Evolutionary conservation across 139 green algal genomes (phyloP).

Genomic region (Marvania coccoides): DNA sequence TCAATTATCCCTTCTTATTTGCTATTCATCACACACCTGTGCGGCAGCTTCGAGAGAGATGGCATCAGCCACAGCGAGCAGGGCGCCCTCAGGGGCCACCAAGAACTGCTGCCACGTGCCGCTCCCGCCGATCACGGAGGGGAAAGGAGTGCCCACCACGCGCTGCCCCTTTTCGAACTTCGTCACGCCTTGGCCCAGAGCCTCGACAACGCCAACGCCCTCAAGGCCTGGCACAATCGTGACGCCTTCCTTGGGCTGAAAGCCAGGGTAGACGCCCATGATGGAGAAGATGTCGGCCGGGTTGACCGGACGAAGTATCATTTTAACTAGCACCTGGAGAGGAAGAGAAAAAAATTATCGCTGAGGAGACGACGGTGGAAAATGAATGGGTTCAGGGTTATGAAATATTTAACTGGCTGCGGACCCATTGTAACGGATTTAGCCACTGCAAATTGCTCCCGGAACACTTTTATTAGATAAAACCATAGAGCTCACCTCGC

Average conservation of each 20-base stretch:
- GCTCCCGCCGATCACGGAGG: slow-evolving; percentile 1
- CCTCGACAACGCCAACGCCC: slow-evolving; percentile 30
- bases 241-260: slow-evolving; percentile 8
- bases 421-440: too few relatives aligned
- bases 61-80: slow-evolving; percentile 30
- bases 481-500: too few relatives aligned
- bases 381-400: too few relatives aligned
- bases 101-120: slow-evolving; percentile 46
- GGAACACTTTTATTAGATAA: too few relatives aligned
- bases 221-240: slow-evolving; percentile 28
- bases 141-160: slow-evolving; percentile 27
- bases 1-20: neutral
- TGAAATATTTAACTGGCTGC: too few relatives aligned
- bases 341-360: neutral
- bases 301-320: slow-evolving; percentile 26
- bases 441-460: too few relatives aligned
- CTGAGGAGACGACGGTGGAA: neutral
- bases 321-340: slow-evolving; percentile 8
- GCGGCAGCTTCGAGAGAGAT: slow-evolving; percentile 33
- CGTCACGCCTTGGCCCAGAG: slow-evolving; percentile 7
- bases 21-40: too few relatives aligned
- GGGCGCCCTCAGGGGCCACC: slow-evolving; percentile 2
- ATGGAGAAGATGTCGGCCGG: slow-evolving; percentile 34
- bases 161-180: slow-evolving; percentile 30
- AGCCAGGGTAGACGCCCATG: slow-evolving; percentile 40